phyloP scores from a whole-genome alignment of 495 filamentous ascomycete genomes.

The Xylaria bambusicola region DNA sequence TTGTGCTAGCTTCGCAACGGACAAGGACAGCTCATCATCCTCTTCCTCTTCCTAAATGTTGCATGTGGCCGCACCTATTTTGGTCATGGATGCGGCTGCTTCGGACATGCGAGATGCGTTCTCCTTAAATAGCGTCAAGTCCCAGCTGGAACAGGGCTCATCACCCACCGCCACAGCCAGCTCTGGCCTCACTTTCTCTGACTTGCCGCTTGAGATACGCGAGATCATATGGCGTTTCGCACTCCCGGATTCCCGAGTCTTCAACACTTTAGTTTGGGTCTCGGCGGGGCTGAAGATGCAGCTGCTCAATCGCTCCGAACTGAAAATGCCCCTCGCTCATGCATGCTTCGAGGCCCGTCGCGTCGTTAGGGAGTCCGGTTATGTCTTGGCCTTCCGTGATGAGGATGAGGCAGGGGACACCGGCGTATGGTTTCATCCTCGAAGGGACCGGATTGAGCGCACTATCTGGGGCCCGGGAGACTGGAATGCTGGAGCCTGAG shows the following conservation, averaged over 20 bases:
- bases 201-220: conserved; percentile 33
- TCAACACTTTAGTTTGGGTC: conserved; percentile 29
- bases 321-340: conserved; percentile 27
- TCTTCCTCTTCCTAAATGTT: no score
- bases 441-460: conserved; percentile 24
- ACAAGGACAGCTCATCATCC: not conserved
- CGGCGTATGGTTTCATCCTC: conserved; percentile 32
- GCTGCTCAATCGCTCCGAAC: conserved; percentile 21
- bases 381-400: conserved; percentile 27
- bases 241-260: conserved; percentile 30
- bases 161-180: not conserved
- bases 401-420: conserved; percentile 25
- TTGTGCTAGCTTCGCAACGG: no score
- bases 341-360: conserved; percentile 34
- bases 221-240: conserved; percentile 36
- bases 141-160: not conserved
- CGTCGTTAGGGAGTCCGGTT: conserved; percentile 26
- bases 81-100: not conserved
- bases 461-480: conserved; percentile 29
- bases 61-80: no score
- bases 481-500: conserved; percentile 5
- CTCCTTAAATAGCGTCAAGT: not conserved
- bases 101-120: not conserved
- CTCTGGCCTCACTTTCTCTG: conserved; percentile 22
- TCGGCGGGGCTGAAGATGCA: conserved; percentile 27